Base-by-base conservation (phyloP, 164 flowering plant genomes). In the Vitis cinerea region DNA sequence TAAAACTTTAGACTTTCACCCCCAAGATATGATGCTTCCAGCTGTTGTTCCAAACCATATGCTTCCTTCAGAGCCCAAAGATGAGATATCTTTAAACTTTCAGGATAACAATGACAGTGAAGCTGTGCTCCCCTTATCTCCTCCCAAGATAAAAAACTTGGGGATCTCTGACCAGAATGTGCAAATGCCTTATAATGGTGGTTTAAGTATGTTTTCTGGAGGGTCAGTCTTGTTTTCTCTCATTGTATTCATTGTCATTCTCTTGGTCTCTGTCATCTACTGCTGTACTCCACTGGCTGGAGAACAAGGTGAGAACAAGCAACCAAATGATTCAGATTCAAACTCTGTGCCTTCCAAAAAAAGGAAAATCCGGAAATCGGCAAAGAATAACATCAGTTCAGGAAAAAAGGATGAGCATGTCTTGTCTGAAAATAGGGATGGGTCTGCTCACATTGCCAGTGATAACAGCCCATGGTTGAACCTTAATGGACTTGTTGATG, bases 311-410 rank as follows among this genome's bases (percentile, higher is more conserved):
- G 49, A 50, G n/a, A 54, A 69, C 47, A 71, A 44, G 68, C 75
- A 59, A 27, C 30, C 47, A 1, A 27, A 59, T 15, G 17, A 54
- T 60, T 47, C 65, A 19, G 59, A 68, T 59, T 54, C 57, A 17
- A 73, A 66, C 64, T 50, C 31, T 50, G 51, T 15, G 30, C 14
- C 80, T 51, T 70, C 81, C 49, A 81, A 77, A 65, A 81, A 16
- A 71, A 81, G 75, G 76, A 81, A 69, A 74, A 30, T 12, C 44
- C 72, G 76, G 8, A 83, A 76, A 70, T 77, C 71, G 19, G 81
- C 67, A n/a, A 78, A 68, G 51, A 76, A 15, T 23, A 64, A 52
- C 55, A 67, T 68, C 9, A 57, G 9, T 14, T 49, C 2, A 63
- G 80, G 74, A 68, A 64, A 60, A 63, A 64, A 64, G 50, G 74